Conservation (phyloP, 2,329 filamentous ascomycete genomes). For the Neodidymelliopsis sp. region DNA sequence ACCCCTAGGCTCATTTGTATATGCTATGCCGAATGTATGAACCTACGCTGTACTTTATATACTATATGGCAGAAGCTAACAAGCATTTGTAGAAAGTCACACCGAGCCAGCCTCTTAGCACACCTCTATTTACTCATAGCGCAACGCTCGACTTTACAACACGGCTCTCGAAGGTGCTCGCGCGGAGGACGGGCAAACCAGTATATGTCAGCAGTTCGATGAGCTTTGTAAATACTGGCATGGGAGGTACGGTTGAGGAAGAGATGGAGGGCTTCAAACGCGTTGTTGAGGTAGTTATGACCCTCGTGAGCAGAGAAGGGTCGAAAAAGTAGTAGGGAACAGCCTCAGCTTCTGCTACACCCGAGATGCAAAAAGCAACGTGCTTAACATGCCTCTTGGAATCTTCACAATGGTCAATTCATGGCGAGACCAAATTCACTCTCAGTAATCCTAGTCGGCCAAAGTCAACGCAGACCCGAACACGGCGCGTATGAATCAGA, state of each 20-base stretch:
- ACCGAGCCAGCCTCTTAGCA: conserved; percentile 71
- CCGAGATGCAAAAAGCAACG: too few relatives aligned
- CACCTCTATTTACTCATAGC: conserved; percentile 78
- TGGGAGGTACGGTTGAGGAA: conserved; percentile 86
- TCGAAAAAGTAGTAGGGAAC: neutral
- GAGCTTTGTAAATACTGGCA: conserved; percentile 74
- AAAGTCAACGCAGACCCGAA: too few relatives aligned
- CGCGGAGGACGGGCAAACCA: conserved; percentile 73
- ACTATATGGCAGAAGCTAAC: conserved; percentile 17
- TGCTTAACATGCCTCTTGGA: too few relatives aligned
- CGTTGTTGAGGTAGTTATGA: conserved; percentile 73
- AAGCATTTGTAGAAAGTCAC: conserved; percentile 44
- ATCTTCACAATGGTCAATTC: too few relatives aligned
- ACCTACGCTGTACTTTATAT: neutral
- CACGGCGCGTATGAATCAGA: too few relatives aligned
- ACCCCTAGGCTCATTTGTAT: conserved; percentile 86
- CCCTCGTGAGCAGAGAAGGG: conserved; percentile 3
- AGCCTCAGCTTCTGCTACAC: neutral
- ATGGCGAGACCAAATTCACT: too few relatives aligned
- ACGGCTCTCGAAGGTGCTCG: conserved; percentile 82
- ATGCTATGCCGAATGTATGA: conserved; percentile 86
- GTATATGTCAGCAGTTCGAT: conserved; percentile 93
- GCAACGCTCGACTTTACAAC: conserved; percentile 85
- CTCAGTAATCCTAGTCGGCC: too few relatives aligned
- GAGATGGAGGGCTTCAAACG: conserved; percentile 88